These are phyloP conservation scores for Coffea canephora DNA, from an alignment of 257 asterid genomes.

Conservation along the genomic window DNA sequence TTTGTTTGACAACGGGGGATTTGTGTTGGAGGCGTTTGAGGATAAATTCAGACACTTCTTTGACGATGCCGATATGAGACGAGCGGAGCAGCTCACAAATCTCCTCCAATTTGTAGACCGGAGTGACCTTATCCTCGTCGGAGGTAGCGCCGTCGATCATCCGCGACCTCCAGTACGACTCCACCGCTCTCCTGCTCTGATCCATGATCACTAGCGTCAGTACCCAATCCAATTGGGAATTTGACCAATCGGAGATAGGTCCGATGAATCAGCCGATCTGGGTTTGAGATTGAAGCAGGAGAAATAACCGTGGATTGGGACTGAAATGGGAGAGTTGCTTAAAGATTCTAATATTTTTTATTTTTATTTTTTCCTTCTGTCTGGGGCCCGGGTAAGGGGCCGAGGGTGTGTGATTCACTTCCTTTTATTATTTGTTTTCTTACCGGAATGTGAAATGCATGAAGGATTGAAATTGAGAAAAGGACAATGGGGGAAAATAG, in stretches of 20 bases:
- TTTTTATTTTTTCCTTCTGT: no score
- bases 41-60: slow-evolving; percentile 83
- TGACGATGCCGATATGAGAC: slow-evolving; percentile 73
- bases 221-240: neutral
- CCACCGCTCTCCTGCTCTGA: slow-evolving; percentile 97
- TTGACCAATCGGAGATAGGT: neutral
- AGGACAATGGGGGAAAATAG: no score
- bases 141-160: slow-evolving; percentile 85
- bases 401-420: no score
- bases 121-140: slow-evolving; percentile 94
- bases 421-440: no score
- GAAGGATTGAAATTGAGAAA: no score
- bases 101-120: slow-evolving; percentile 95
- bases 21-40: slow-evolving; percentile 94
- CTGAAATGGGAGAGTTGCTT: no score
- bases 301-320: no score
- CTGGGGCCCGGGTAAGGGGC: no score
- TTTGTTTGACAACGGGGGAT: slow-evolving; percentile 86
- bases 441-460: no score
- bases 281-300: neutral
- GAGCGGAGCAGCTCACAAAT: slow-evolving; percentile 82
- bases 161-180: slow-evolving; percentile 92
- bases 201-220: slow-evolving; percentile 41
- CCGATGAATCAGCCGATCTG: neutral
- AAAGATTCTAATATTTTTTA: no score